A percentile compares a stretch with the other conserved stretches of the same genome.
These are phyloP conservation scores for Turnera subulata DNA, from an alignment of 345 rosid species.

Conservation along the genomic window DNA sequence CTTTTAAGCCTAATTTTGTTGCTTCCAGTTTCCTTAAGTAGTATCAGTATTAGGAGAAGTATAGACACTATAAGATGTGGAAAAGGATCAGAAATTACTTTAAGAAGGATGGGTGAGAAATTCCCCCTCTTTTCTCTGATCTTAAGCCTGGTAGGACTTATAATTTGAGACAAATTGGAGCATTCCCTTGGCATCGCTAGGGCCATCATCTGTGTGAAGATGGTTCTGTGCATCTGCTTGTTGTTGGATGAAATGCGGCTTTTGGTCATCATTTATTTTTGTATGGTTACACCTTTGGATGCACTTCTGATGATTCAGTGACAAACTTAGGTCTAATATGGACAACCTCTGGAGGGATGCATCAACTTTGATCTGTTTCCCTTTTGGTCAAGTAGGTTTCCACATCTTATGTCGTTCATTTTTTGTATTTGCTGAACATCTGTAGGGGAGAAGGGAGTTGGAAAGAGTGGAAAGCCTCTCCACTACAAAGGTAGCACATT, in stretches of 20 bases:
- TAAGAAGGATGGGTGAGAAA: no score
- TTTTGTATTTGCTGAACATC: neutral
- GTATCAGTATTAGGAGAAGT: no score
- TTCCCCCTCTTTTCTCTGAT: no score
- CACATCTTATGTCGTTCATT: neutral
- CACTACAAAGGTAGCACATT: conserved; percentile 68
- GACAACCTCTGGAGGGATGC: neutral
- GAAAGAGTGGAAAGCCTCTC: conserved; percentile 79
- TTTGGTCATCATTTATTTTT: neutral
- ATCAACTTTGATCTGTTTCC: no score
- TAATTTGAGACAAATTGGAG: no score
- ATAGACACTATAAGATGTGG: no score
- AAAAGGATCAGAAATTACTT: no score
- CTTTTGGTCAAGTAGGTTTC: neutral
- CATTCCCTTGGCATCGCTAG: neutral
- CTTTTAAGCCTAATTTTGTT: neutral
- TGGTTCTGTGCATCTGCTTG: neutral
- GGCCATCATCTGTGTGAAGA: neutral
- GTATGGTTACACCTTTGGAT: neutral
- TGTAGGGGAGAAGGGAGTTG: conserved; percentile 84
- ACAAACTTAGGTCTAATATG: neutral
- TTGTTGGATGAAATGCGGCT: neutral
- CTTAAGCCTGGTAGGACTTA: no score
- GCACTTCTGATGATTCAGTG: neutral
- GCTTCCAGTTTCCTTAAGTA: neutral